These are phyloP conservation scores for Phaseolus lunatus DNA, from an alignment of 306 rosid species.

Conservation along the genomic window DNA sequence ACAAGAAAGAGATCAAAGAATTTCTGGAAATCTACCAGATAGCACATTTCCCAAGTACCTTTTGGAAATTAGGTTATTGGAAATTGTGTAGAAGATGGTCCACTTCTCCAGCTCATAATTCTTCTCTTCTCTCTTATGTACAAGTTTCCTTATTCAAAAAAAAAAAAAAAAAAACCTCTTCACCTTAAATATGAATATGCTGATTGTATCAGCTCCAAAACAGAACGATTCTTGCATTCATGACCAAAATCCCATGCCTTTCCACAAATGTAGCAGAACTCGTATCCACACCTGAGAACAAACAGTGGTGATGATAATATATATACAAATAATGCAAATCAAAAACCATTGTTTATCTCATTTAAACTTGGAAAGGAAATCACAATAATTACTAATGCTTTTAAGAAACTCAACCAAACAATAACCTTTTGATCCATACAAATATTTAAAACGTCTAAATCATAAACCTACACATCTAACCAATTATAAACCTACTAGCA, in stretches of 20 bases:
- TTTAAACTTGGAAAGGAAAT: no score
- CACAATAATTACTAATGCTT: no score
- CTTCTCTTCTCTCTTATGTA: background rate
- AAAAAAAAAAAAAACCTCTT: no score
- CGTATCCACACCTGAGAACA: slow-evolving; percentile 32
- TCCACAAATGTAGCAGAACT: slow-evolving; percentile 43
- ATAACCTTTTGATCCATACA: no score
- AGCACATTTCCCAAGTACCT: slow-evolving; percentile 21
- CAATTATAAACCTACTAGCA: no score
- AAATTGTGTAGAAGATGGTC: background rate
- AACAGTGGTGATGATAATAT: background rate
- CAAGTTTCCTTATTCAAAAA: no score
- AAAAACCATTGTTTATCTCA: no score
- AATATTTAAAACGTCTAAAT: no score
- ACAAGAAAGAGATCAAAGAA: background rate
- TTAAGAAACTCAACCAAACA: no score
- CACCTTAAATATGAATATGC: no score
- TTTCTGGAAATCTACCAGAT: slow-evolving; percentile 13
- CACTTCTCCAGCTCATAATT: background rate
- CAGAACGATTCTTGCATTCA: background rate
- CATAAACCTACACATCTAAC: no score
- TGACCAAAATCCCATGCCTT: slow-evolving; percentile 32
- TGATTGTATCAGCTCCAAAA: background rate
- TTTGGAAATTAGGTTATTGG: background rate
- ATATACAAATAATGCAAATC: no score